Percentiles rank a stretch among this genome's conserved stretches.
Evolutionary conservation across 257 asterid genomes (phyloP).

Genomic region (Scutellaria galericulata): DNA sequence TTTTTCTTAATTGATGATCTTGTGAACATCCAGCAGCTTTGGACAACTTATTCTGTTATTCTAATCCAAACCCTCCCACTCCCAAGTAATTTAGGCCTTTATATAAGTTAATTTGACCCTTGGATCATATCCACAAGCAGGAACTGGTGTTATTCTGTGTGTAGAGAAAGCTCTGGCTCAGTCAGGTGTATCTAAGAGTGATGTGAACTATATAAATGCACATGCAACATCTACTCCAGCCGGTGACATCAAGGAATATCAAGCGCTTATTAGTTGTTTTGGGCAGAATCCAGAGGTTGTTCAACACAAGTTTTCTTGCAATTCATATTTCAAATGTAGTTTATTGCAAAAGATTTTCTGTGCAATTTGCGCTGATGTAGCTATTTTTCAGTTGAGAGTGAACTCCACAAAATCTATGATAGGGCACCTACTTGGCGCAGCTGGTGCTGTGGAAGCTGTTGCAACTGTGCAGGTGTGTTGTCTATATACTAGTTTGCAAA

Average conservation of each 20-base stretch:
- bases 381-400: slow-evolving; percentile 70
- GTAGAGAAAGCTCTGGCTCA: slow-evolving; percentile 96
- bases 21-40: neutral
- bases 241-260: slow-evolving; percentile 92
- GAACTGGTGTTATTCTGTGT: slow-evolving; percentile 87
- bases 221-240: slow-evolving; percentile 99
- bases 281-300: slow-evolving; percentile 91
- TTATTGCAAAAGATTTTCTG: slow-evolving; percentile 14
- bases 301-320: slow-evolving; percentile 26
- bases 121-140: slow-evolving; percentile 48
- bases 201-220: slow-evolving; percentile 93
- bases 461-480: slow-evolving; percentile 84
- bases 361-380: slow-evolving; percentile 26
- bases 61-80: neutral
- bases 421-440: slow-evolving; percentile 98
- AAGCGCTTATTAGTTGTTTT: slow-evolving; percentile 83
- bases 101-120: slow-evolving; percentile 25
- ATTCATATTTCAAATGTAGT: neutral
- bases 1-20: slow-evolving; percentile 9
- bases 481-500: slow-evolving; percentile 24
- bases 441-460: slow-evolving; percentile 98
- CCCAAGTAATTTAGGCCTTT: neutral
- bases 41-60: too few relatives aligned
- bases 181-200: slow-evolving; percentile 85
- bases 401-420: slow-evolving; percentile 98